phyloP scores from a whole-genome alignment of 1,139 yeast genomes.

The Yamadazyma sp. region DNA sequence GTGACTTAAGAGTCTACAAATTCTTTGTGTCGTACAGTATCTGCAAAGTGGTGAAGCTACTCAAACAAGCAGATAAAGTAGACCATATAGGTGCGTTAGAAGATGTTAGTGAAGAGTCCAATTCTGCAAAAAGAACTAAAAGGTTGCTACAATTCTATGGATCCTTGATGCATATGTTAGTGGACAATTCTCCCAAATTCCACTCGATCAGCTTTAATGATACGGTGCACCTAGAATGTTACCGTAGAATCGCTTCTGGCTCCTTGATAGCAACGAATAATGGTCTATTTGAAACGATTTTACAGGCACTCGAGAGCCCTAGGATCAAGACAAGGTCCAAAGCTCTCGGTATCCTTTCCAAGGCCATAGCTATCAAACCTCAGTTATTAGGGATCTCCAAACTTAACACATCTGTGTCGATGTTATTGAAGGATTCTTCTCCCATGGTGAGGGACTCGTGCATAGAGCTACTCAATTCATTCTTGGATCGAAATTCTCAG shows the following conservation, averaged over 20 bases:
- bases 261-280: neutral
- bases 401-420: constrained; percentile 29
- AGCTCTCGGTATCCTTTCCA: constrained; percentile 7
- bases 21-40: too few relatives aligned
- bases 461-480: constrained; percentile 61
- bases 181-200: too few relatives aligned
- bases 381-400: neutral
- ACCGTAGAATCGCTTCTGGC: neutral
- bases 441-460: constrained; percentile 77
- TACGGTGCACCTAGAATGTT: neutral
- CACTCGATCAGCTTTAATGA: too few relatives aligned
- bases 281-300: constrained; percentile 45
- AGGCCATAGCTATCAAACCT: constrained; percentile 2
- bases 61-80: too few relatives aligned
- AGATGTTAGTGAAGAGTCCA: too few relatives aligned
- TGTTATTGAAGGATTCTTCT: constrained; percentile 55
- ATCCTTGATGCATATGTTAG: too few relatives aligned
- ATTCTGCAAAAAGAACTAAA: neutral
- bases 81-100: too few relatives aligned
- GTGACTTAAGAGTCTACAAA: too few relatives aligned
- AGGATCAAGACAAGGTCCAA: constrained; percentile 64
- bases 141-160: neutral
- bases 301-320: constrained; percentile 44
- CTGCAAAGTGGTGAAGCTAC: too few relatives aligned
- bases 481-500: constrained; percentile 44